Evolutionary conservation across 2,329 filamentous ascomycete genomes (phyloP), one percentile per base, ranked within the genome.

Genomic region (Trichoderma sp.): DNA sequence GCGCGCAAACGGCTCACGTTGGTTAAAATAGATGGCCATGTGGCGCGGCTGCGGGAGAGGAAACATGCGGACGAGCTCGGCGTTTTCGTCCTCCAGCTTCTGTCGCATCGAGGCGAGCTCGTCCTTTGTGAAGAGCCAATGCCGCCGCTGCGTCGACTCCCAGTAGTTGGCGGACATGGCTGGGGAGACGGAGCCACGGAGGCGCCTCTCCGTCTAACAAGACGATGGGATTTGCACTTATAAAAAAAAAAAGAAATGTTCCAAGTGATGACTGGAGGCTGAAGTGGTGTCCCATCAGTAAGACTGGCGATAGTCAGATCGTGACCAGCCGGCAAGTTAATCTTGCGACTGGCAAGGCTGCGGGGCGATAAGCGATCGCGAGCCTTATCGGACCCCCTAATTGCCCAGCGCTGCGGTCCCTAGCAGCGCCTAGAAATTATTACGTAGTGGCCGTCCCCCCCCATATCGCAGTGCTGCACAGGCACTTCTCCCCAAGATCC

Each of bases 101-200:
- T 90, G 87, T 67, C 94, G 90, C 77, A 92, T 87, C 63, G 90
- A 85, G 15, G 88, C 87, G 64, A 99, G 85, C 77, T 94, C 89
- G 70, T 93, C 89, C 75, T 92, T 91, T 56, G 92, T 90, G 79
- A 97, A 97, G 67, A 92, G 91, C 95, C 95, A 99, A 82, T 92
- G 88, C 73, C 89, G 90, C 73, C 90, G 88, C 81, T 99, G 95
- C 29, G 93, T 95, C 66, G 95, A 98, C 71, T 93, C 91, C 94
- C 94, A 99, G 82, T 94, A 99, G 80, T 94, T 97, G 76, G 94
- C 92, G 37, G 94, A 92, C 94, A 97, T 97, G 64, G 68, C 74
- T 61, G 69, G 58, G 69, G 60, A 65, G 65, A 67, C 34, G 50
- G 64, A n/a, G 67, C 64, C 64, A 22, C 57, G 35, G 45, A 39